phyloP scores from a whole-genome alignment of 148 eudicot genomes.

The Diospyros kaki region DNA sequence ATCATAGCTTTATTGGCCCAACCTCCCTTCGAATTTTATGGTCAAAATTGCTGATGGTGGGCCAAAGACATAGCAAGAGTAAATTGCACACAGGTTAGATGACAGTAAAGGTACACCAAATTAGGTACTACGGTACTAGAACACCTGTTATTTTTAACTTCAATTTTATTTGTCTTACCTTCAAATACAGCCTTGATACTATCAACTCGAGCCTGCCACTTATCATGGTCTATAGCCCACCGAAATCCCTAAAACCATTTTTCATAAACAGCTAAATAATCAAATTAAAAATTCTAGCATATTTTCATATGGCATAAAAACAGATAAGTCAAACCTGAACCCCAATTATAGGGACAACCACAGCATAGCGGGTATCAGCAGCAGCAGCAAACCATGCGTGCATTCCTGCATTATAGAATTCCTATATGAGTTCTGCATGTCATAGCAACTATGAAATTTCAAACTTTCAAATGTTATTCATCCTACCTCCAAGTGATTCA shows the following conservation, averaged over 20 bases:
- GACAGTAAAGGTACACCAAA: not conserved
- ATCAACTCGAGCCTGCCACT: conserved; percentile 87
- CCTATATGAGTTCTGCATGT: not conserved
- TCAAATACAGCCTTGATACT: conserved; percentile 89
- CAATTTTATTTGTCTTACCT: conserved; percentile 35
- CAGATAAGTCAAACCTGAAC: conserved; percentile 62
- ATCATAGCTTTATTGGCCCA: not conserved
- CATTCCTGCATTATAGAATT: conserved; percentile 59
- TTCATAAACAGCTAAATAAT: not conserved
- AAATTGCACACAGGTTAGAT: not conserved
- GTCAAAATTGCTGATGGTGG: not conserved
- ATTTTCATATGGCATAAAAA: not conserved
- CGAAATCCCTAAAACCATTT: conserved; percentile 65
- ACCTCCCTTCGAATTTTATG: not conserved
- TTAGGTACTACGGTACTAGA: not conserved
- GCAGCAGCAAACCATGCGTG: conserved; percentile 97
- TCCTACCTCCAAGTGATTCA: conserved; percentile 97
- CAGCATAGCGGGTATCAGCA: conserved; percentile 82
- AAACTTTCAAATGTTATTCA: conserved; percentile 5
- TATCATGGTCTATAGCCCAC: conserved; percentile 89
- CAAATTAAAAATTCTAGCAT: not conserved
- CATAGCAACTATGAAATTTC: not conserved
- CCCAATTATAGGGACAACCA: conserved; percentile 84
- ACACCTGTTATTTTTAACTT: not conserved
- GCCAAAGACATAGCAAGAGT: not conserved